Evolutionary conservation across 257 asterid species (phyloP), one percentile per base, ranked within the genome.

Genomic region (Nemophila menziesii): DNA sequence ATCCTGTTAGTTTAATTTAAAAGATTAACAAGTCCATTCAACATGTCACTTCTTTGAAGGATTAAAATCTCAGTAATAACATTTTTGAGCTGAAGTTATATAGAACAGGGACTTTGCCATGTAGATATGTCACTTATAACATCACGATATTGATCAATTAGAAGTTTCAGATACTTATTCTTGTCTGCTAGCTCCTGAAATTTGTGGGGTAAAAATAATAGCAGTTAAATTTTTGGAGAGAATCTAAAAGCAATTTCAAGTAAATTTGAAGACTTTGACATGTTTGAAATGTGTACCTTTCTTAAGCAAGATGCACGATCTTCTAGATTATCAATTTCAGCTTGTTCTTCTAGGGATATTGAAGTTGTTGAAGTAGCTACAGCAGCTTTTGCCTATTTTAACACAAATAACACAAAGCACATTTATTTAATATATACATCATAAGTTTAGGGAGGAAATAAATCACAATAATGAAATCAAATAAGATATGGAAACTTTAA

Each of bases 21-120:
- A 24, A 24, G 33, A 29, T 29, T 29, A 29, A 7, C 12, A 5
- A 29, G 36, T 29, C 12, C 36, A 29, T 2, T 3, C 36, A 29
- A 29, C 36, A 3, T 7, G 36, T 13, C 36, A 29, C 36, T 29
- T 29, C 36, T 29, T 13, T 7, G 36, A 29, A 29, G 36, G 36
- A 29, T 29, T 29, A 29, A 29, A 2, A 2, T 26, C 33, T 10
- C 7, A 5, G 12, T 7, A 29, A 5, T 7, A 29, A 29, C 36
- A 29, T 16, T 37, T 33, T 21, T n/a, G 38, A 7, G 39, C 52
- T 23, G 12, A 29, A 38, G 44, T 77, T 67, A 87, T 20, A 76
- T 49, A 41, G 89, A 60, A 56, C 81, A 71, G 29, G 89, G 93
- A 65, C 93, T 79, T 54, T 80, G 95, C 97, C 97, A 87, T 34